Percentiles rank a stretch among this genome's conserved stretches.
phyloP scores from a whole-genome alignment of 2,329 filamentous ascomycete species.

The Bertia moriformis region DNA sequence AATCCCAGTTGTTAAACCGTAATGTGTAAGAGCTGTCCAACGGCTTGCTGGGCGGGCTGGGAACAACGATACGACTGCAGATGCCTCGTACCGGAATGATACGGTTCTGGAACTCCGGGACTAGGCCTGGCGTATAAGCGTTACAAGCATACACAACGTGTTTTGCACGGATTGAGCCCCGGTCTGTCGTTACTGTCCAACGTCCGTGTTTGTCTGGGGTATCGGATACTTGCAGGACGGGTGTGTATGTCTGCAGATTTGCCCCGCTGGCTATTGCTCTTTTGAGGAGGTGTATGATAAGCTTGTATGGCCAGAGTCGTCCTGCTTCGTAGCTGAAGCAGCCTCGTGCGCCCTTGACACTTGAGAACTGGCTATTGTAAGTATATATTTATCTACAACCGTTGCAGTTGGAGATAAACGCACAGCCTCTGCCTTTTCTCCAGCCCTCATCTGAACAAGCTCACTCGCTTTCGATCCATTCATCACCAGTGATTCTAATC shows the following conservation, averaged over 20 bases:
- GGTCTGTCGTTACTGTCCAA: conserved; percentile 34
- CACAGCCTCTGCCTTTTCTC: conserved; percentile 11
- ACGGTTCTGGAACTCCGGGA: conserved; percentile 40
- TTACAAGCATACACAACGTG: conserved; percentile 53
- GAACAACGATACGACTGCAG: conserved; percentile 13
- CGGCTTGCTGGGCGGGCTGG: conserved; percentile 6
- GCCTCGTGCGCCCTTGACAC: conserved; percentile 18
- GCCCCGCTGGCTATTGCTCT: conserved; percentile 19
- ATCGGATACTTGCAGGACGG: conserved; percentile 8
- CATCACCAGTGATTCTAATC: conserved; percentile 3
- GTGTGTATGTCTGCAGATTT: conserved; percentile 6
- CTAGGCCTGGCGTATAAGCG: conserved; percentile 46
- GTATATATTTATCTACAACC: not conserved
- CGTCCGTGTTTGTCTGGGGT: not conserved
- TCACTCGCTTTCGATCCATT: conserved; percentile 3
- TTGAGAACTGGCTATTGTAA: conserved; percentile 11
- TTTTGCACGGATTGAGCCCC: conserved; percentile 35
- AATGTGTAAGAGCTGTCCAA: conserved; percentile 11
- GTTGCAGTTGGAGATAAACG: not conserved
- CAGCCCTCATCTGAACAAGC: conserved; percentile 4
- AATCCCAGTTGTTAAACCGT: conserved; percentile 6
- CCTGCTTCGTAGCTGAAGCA: conserved; percentile 13
- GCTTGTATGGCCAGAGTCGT: conserved; percentile 41
- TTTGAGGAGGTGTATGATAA: conserved; percentile 33
- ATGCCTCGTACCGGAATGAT: conserved; percentile 48